Percentiles rank a stretch among this genome's conserved stretches.
phyloP scores from a whole-genome alignment of 1,284 basidiomycete species.

The Earliella scabrosa region DNA sequence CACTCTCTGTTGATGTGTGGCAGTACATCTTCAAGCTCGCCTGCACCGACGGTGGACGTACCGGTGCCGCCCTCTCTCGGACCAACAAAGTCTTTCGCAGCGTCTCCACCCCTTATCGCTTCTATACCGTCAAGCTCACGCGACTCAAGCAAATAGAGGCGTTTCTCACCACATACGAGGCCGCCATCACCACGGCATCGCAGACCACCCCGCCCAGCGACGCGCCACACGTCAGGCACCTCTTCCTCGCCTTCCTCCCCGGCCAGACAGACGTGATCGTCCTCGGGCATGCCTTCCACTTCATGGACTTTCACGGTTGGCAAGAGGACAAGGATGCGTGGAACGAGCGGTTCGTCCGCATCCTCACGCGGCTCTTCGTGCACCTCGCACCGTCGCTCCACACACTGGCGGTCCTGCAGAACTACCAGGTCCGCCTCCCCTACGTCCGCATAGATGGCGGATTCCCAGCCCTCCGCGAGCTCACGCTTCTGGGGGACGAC shows the following conservation, averaged over 20 bases:
- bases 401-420: constrained; percentile 16
- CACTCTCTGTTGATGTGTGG: constrained; percentile 12
- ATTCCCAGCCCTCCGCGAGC: constrained; percentile 12
- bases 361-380: constrained; percentile 12
- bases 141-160: constrained; percentile 3
- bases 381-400: constrained; percentile 7
- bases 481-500: constrained; percentile 15
- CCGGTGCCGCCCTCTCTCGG: constrained; percentile 7
- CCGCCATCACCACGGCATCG: constrained; percentile 1
- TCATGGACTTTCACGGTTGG: constrained; percentile 14
- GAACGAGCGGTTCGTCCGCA: constrained; percentile 9
- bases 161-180: constrained; percentile 1
- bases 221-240: constrained; percentile 5
- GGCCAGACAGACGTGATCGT: constrained; percentile 6
- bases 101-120: constrained; percentile 9
- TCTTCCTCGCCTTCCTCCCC: constrained; percentile 14
- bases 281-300: constrained; percentile 7
- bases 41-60: constrained; percentile 13
- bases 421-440: constrained; percentile 10
- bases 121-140: constrained; percentile 13
- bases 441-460: constrained; percentile 7
- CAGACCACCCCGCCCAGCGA: not conserved
- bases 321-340: constrained; percentile 7
- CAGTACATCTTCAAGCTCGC: constrained; percentile 9
- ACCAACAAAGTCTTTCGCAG: constrained; percentile 8